Evolutionary conservation across 1,139 yeast genomes (phyloP).

Genomic region (Lodderomyces margitis): DNA sequence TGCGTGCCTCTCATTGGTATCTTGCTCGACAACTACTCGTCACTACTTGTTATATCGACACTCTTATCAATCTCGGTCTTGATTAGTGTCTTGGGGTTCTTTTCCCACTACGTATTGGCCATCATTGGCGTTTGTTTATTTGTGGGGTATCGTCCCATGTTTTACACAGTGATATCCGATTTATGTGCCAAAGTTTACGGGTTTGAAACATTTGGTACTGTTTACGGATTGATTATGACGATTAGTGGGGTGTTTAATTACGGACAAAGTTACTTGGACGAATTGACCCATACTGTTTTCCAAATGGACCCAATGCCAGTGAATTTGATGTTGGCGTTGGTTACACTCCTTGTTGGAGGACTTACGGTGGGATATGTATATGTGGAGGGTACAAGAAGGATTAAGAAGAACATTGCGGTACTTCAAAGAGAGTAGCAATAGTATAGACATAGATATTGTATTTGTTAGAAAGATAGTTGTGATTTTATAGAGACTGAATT

Average conservation of each 20-base stretch:
- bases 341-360: constrained; percentile 32
- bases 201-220: constrained; percentile 48
- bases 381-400: constrained; percentile 25
- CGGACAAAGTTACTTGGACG: constrained; percentile 39
- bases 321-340: constrained; percentile 27
- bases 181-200: constrained; percentile 50
- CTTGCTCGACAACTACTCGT: constrained; percentile 38
- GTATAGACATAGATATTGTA: neutral
- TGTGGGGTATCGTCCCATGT: constrained; percentile 45
- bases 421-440: neutral
- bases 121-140: constrained; percentile 36
- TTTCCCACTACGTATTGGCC: constrained; percentile 30
- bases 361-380: constrained; percentile 30
- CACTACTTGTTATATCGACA: constrained; percentile 30
- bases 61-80: constrained; percentile 31
- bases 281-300: constrained; percentile 37
- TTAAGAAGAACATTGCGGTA: constrained; percentile 11
- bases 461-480: too few relatives aligned
- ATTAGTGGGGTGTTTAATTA: constrained; percentile 41
- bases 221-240: constrained; percentile 44
- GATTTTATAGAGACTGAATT: neutral
- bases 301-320: constrained; percentile 45
- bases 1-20: constrained; percentile 44
- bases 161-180: constrained; percentile 45
- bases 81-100: constrained; percentile 39